phyloP scores from a whole-genome alignment of 2,329 filamentous ascomycete species.

The Fusarium equiseti region DNA sequence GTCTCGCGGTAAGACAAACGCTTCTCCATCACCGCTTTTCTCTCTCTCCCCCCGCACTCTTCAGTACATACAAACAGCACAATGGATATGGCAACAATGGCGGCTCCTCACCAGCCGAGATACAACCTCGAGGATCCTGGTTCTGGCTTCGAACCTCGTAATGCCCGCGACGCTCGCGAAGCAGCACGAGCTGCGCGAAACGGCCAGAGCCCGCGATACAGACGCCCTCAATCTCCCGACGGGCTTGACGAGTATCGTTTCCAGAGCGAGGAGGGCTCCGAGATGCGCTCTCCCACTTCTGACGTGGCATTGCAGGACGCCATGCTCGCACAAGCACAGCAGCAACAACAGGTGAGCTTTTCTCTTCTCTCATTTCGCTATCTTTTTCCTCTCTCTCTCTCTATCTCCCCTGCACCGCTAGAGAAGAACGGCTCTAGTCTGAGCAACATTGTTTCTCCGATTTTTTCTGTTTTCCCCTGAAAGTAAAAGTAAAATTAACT shows the following conservation, averaged over 20 bases:
- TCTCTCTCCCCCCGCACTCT: neutral
- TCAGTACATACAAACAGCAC: neutral
- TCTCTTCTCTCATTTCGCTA: neutral
- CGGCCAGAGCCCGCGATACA: constrained; percentile 43
- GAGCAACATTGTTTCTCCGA: constrained; percentile 33
- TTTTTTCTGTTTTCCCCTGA: neutral
- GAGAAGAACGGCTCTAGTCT: neutral
- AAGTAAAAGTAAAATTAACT: constrained; percentile 23
- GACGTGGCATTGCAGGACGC: constrained; percentile 48
- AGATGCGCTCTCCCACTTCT: constrained; percentile 45
- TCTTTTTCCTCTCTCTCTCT: neutral
- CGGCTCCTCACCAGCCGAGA: constrained; percentile 34
- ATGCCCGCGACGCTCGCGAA: constrained; percentile 44
- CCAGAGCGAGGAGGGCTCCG: constrained; percentile 39
- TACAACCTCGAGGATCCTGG: constrained; percentile 38
- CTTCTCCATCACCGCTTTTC: constrained; percentile 7
- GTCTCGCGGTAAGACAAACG: neutral
- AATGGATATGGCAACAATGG: constrained; percentile 34
- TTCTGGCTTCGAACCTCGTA: constrained; percentile 40
- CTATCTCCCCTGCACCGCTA: neutral
- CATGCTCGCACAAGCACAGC: constrained; percentile 48
- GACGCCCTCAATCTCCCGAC: constrained; percentile 45
- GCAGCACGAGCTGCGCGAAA: constrained; percentile 42
- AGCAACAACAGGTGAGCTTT: constrained; percentile 44
- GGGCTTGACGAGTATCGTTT: constrained; percentile 43